Conservation (phyloP, 257 asterid genomes). For the Scutellaria barbata region DNA sequence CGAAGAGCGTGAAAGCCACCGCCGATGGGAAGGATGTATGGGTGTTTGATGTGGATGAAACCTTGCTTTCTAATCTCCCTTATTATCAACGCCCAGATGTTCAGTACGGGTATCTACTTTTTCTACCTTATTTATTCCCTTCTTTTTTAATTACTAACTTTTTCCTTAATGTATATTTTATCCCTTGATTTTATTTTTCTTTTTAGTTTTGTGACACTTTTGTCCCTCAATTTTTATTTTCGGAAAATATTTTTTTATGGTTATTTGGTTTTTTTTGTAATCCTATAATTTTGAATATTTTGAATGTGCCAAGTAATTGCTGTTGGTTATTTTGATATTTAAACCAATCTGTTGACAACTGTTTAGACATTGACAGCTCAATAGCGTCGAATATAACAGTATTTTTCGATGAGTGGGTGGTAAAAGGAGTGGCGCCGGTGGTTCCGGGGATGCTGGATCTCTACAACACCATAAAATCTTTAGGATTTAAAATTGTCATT, state of each 20-base stretch:
- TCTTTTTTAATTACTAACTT: neutral
- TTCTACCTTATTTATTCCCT: neutral
- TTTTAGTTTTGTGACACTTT: too few relatives aligned
- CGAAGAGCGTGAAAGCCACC: slow-evolving; percentile 35
- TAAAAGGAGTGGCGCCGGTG: slow-evolving; percentile 51
- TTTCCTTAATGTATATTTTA: too few relatives aligned
- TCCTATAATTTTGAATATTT: too few relatives aligned
- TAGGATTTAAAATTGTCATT: slow-evolving; percentile 48
- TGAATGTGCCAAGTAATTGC: too few relatives aligned
- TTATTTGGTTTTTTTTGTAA: too few relatives aligned
- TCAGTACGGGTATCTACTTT: slow-evolving; percentile 44
- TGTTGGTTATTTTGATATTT: too few relatives aligned
- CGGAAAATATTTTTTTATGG: too few relatives aligned
- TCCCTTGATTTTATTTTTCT: too few relatives aligned
- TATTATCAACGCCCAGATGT: slow-evolving; percentile 55
- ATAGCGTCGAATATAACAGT: slow-evolving; percentile 41
- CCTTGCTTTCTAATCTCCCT: slow-evolving; percentile 56
- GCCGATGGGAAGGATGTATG: slow-evolving; percentile 54
- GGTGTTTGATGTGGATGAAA: slow-evolving; percentile 64
- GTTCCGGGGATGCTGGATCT: slow-evolving; percentile 44
- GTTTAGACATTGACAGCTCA: slow-evolving; percentile 37
- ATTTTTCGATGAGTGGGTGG: slow-evolving; percentile 49
- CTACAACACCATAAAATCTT: slow-evolving; percentile 36
- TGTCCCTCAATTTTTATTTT: too few relatives aligned
- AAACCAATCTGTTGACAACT: too few relatives aligned